Evolutionary conservation across 2,329 filamentous ascomycete genomes (phyloP), one percentile per base, ranked within the genome.

Genomic region (Talaromyces sp.): DNA sequence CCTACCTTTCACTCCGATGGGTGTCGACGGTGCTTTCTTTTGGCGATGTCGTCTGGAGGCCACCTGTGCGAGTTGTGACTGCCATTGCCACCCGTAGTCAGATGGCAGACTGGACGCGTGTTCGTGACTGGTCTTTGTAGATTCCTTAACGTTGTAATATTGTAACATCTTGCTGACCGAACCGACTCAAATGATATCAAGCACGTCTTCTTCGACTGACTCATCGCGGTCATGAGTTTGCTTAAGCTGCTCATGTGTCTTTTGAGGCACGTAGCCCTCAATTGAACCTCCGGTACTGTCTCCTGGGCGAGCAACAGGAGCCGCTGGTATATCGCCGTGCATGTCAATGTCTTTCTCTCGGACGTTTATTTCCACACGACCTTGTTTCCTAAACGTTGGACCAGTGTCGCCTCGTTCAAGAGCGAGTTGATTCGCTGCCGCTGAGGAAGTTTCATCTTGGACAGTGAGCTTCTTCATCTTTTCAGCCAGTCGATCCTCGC

Each of bases 161-260:
- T 69, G 59, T 56, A 56, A 11, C 15, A 22, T 25, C 31, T 13
- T 19, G 49, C 25, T 66, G 62, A 58, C 52, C 50, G 69, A 15
- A 79, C 67, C 47, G 76, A 73, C 66, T 78, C 73, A 54, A 74
- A 81, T 52, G 71, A 71, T 65, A 74, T 75, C 61, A 69, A 79
- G 49, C 78, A 80, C 19, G 73, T 80, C 71, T 87, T 87, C 58
- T 77, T 79, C 25, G 87, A 82, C 1, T 75, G 80, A 41, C 87
- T 77, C 56, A 82, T 80, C 19, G 86, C 73, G 27, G 1, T 45
- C 50, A 15, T 3, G 17, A 41, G 6, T 35, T 2, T 37, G 27
- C 52, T 67, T 65, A 17, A 52, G 31, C 15, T 65, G 22, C 27
- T 62, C 37, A 33, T 41, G 22, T 19, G 50, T 43, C 10, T 41